A percentile compares a stretch with the other conserved stretches of the same genome.
phyloP scores from a whole-genome alignment of 1,284 basidiomycete species.

The Naganishia sp. region DNA sequence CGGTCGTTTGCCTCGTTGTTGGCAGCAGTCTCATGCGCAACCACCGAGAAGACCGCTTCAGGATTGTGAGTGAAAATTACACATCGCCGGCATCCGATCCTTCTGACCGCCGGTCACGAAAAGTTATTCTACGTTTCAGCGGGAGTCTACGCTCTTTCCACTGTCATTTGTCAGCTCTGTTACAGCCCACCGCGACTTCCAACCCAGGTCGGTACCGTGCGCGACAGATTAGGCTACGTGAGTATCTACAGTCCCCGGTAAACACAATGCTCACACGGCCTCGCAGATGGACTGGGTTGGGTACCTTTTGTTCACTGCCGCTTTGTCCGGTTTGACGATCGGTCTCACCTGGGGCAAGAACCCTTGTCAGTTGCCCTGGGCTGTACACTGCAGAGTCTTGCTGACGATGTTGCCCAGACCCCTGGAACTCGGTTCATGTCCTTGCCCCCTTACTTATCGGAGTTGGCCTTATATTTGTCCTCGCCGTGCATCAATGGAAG shows the following conservation, averaged over 20 bases:
- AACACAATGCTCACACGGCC: no score
- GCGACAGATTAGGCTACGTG: slow-evolving; percentile 12
- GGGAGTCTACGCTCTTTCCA: slow-evolving; percentile 13
- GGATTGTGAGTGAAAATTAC: slow-evolving; percentile 3
- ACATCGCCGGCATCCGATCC: not conserved
- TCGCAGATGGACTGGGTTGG: slow-evolving; percentile 25
- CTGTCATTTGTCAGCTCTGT: slow-evolving; percentile 16
- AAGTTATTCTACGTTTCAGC: slow-evolving; percentile 23
- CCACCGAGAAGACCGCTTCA: slow-evolving; percentile 7
- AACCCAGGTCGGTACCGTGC: slow-evolving; percentile 13
- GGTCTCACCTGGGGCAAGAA: slow-evolving; percentile 26
- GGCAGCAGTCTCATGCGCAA: slow-evolving; percentile 25
- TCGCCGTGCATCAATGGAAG: slow-evolving; percentile 17
- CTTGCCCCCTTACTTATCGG: slow-evolving; percentile 24
- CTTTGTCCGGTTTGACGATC: slow-evolving; percentile 4
- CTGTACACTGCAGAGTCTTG: not conserved
- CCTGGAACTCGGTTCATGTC: slow-evolving; percentile 21
- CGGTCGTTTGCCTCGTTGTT: slow-evolving; percentile 1
- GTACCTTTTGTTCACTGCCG: slow-evolving; percentile 12
- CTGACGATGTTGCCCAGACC: not conserved
- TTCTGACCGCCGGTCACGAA: not conserved
- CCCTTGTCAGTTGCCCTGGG: slow-evolving; percentile 9
- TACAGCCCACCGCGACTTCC: slow-evolving; percentile 21
- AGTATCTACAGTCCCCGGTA: not conserved
- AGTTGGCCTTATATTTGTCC: slow-evolving; percentile 1